Percentiles rank a stretch among this genome's conserved stretches.
phyloP scores from a whole-genome alignment of 192 early-diverging fungal species.

The Coemansia interrupta region DNA sequence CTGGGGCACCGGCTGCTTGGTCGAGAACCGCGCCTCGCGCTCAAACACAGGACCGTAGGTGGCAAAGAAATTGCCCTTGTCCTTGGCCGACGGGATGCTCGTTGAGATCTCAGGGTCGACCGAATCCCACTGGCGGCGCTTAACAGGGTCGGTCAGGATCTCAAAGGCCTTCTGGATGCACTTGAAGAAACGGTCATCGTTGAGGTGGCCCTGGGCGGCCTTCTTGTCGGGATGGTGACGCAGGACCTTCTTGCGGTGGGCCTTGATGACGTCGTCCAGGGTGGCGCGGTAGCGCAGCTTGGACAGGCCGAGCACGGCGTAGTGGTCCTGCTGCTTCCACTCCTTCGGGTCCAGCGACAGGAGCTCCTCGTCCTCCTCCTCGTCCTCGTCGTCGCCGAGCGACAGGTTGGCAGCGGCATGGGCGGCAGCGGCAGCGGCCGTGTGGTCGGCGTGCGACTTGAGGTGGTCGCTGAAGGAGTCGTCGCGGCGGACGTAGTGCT shows the following conservation, averaged over 20 bases:
- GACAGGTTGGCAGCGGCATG: slow-evolving; percentile 46
- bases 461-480: slow-evolving; percentile 28
- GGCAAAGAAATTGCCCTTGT: slow-evolving; percentile 82
- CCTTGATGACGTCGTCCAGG: slow-evolving; percentile 90
- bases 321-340: slow-evolving; percentile 98
- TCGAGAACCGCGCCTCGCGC: slow-evolving; percentile 91
- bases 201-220: slow-evolving; percentile 65
- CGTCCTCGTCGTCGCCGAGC: slow-evolving; percentile 73
- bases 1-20: slow-evolving; percentile 75
- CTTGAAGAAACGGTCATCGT: slow-evolving; percentile 99
- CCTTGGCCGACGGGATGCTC: slow-evolving; percentile 67
- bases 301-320: slow-evolving; percentile 89
- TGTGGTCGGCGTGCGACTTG: slow-evolving; percentile 31
- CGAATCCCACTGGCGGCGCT: slow-evolving; percentile 94
- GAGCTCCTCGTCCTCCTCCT: slow-evolving; percentile 72
- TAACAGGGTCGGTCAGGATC: slow-evolving; percentile 81
- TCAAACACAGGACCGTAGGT: slow-evolving; percentile 73
- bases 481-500: slow-evolving; percentile 43
- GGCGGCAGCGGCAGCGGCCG: slow-evolving; percentile 30
- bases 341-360: slow-evolving; percentile 83
- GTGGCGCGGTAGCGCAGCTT: slow-evolving; percentile 83
- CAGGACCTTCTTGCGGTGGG: slow-evolving; percentile 86
- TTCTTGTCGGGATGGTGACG: slow-evolving; percentile 99
- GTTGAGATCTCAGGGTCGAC: slow-evolving; percentile 83
- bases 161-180: slow-evolving; percentile 96